Evolutionary conservation across 306 rosid species (phyloP), one percentile per base, ranked within the genome.

Genomic region (Sechiopsis laciniata): DNA sequence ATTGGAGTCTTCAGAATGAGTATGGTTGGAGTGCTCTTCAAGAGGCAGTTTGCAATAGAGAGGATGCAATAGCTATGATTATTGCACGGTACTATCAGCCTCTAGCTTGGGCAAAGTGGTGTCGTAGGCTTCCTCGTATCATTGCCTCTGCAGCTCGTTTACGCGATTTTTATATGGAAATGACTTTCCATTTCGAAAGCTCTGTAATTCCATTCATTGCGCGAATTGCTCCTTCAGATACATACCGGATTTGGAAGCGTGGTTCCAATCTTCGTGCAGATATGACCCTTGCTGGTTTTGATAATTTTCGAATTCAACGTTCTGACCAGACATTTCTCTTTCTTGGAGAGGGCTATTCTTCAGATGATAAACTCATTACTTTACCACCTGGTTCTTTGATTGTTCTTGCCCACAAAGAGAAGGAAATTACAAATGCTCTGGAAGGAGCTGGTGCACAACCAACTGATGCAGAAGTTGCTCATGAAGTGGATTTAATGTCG

Each of bases 201-300:
- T 90, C 97, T 12, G 97, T 94, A 66, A 90, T 94, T 76, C 98
- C 98, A 13, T 94, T 94, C 76, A 89, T 94, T 68, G 94, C 96
- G 16, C 92, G 96, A 2, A 87, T 94, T 62, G 99, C 99, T 32
- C 97, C 99, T 9, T 94, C 98, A 0, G 98, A 94, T 79, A 94
- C 98, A 58, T 94, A 94, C 63, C 87, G 97, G 29, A 94, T 94
- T 80, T 94, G 98, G 98, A 94, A 94, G 85, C 92, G 96, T 17
- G 98, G 98, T 56, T 86, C 98, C 22, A 94, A 89, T 84, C 96
- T 94, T 46, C 96, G 99, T 55, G 97, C 97, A 55, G 99, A 94
- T 74, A 94, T 89, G 99, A 94, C 97, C 74, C 96, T 94, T 73
- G 96, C 99, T 75, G 99, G 99, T 80, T 94, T 94, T 83, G 99